Conservation (phyloP, 345 rosid species). For the Odontarrhena argentea region DNA sequence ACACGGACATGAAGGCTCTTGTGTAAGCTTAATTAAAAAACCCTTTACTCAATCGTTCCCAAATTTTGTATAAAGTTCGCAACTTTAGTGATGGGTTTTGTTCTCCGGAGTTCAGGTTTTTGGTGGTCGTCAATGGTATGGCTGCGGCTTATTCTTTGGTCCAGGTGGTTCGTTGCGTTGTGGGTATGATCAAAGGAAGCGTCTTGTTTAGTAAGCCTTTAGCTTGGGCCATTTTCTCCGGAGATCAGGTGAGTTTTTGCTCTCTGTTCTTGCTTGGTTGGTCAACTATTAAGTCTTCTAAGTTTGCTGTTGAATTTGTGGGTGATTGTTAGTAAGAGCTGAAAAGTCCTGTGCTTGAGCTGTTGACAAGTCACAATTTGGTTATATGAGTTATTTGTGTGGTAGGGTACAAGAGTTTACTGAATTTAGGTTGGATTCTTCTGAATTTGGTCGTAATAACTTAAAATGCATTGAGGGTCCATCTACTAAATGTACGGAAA, state of each 20-base stretch:
- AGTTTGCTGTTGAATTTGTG: slow-evolving; percentile 12
- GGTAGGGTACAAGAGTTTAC: slow-evolving; percentile 21
- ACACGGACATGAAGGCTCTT: slow-evolving; percentile 93
- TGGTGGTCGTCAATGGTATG: slow-evolving; percentile 75
- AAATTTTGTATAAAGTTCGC: not conserved
- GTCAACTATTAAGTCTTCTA: not conserved
- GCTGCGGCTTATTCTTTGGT: slow-evolving; percentile 76
- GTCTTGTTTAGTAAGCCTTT: slow-evolving; percentile 73
- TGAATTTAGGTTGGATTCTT: slow-evolving; percentile 20
- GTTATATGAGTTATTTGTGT: slow-evolving; percentile 14
- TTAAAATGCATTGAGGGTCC: slow-evolving; percentile 11
- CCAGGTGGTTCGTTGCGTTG: slow-evolving; percentile 75
- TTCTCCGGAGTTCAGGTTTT: slow-evolving; percentile 51
- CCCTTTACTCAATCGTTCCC: not conserved
- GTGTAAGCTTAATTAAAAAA: slow-evolving; percentile 57
- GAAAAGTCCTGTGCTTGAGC: slow-evolving; percentile 4
- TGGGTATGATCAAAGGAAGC: slow-evolving; percentile 65
- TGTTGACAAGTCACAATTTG: not conserved
- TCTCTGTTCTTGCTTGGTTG: slow-evolving; percentile 24
- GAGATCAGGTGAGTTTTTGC: slow-evolving; percentile 74
- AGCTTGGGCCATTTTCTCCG: slow-evolving; percentile 88
- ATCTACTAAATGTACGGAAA: not conserved
- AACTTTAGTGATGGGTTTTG: not conserved
- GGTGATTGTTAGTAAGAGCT: not conserved
- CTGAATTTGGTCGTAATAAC: not conserved